Conservation (phyloP, 2,329 filamentous ascomycete species). For the Xenosphaeropsis pyriputrescens region DNA sequence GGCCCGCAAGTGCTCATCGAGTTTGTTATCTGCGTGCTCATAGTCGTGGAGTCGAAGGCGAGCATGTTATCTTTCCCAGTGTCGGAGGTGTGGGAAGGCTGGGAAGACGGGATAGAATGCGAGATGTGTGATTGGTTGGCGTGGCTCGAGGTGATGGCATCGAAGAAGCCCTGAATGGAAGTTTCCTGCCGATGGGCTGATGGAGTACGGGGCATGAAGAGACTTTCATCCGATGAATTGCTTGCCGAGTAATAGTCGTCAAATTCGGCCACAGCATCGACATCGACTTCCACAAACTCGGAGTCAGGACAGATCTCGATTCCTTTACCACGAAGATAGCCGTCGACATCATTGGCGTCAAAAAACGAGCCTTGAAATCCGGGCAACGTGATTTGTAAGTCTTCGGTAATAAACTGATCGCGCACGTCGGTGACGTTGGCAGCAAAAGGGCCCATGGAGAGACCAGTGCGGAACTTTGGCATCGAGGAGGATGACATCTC, state of each 20-base stretch:
- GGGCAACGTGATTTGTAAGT: constrained; percentile 36
- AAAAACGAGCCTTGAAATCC: constrained; percentile 65
- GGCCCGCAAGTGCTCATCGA: too few species aligned
- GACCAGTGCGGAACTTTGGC: constrained; percentile 18
- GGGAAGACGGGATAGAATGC: too few species aligned
- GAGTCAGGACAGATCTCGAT: constrained; percentile 44
- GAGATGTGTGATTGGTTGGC: too few species aligned
- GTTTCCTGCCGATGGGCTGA: background rate
- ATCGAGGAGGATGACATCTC: constrained; percentile 12
- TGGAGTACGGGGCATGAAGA: background rate
- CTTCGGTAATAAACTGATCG: constrained; percentile 27
- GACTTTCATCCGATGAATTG: background rate
- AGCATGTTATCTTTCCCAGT: too few species aligned
- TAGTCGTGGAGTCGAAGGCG: too few species aligned
- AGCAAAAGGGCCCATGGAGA: constrained; percentile 33
- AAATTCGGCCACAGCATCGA: constrained; percentile 21
- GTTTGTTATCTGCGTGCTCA: too few species aligned
- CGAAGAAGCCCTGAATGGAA: too few species aligned
- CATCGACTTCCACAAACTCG: constrained; percentile 44
- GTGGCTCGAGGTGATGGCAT: too few species aligned
- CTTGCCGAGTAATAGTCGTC: background rate
- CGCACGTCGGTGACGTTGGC: constrained; percentile 22
- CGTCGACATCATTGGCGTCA: constrained; percentile 62
- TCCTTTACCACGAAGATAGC: constrained; percentile 50
- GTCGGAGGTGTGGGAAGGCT: too few species aligned